Base-by-base conservation (phyloP, 768 basidiomycete species). In the Hygrophoropsis aurantiaca region DNA sequence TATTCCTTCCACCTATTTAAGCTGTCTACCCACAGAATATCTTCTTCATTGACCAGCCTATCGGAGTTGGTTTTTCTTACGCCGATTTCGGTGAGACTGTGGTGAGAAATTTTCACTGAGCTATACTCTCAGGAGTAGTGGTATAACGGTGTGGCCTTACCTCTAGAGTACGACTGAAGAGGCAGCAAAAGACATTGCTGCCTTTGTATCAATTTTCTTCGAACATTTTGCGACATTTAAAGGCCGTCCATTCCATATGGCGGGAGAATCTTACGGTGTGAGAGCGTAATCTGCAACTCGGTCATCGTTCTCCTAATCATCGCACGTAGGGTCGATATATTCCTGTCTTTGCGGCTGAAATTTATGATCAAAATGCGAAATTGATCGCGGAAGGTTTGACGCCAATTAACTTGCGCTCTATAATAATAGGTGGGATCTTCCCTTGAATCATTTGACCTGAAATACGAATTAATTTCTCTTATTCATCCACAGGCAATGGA, bases 191-290 rank as follows among this genome's bases (percentile, higher is more conserved):
- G 85, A 89, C 53, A 79, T 89, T 3, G 84, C 85, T 0, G 78
- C 81, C 0, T 89, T 89, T 53, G 71, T 88, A 0, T 69, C 77
- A 3, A 79, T 89, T 44, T 88, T 88, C 66, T 88, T 88, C 40
- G 84, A 88, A 54, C 74, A 82, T 47, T 90, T 90, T 59, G 73
- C 64, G 44, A 71, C 82, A 55, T 87, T 88, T 70, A 81, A 85
- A 53, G 85, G 84, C 2, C 69, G 85, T 15, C 52, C 57, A 18
- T 82, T 85, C 63, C 82, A 85, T 50, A 74, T 85, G 71, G 70
- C 80, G 2, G 82, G 74, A 11, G 74, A 81, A 63, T 80, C 78
- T 4, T 80, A 81, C 33, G 80, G 70, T 10, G 81, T 78, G 16
- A 6, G 27, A 7, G 3, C 25, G 5, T 11, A 11, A 3, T 21